phyloP scores from a whole-genome alignment of 768 basidiomycete species.

The Suillus plorans region DNA sequence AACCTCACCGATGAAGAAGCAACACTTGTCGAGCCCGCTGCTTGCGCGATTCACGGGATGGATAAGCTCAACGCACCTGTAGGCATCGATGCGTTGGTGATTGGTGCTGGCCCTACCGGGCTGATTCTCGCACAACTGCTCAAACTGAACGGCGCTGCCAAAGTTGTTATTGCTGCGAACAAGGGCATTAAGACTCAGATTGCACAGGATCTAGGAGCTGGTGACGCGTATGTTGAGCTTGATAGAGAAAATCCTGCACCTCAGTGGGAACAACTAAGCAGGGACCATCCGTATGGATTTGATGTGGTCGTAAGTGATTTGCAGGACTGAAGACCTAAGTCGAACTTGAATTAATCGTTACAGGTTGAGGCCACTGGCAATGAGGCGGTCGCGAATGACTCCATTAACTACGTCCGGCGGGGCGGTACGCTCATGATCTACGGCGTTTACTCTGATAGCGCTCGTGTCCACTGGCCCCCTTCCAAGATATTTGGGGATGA shows the following conservation, averaged over 20 bases:
- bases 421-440: constrained; percentile 52
- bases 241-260: constrained; percentile 34
- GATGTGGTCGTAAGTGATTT: constrained; percentile 35
- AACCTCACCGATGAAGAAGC: constrained; percentile 43
- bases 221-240: constrained; percentile 41
- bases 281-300: constrained; percentile 44
- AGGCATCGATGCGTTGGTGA: constrained; percentile 40
- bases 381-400: constrained; percentile 39
- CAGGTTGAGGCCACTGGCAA: constrained; percentile 42
- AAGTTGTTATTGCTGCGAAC: constrained; percentile 33
- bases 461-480: constrained; percentile 53
- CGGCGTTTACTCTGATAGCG: constrained; percentile 56
- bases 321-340: not conserved
- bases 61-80: constrained; percentile 42
- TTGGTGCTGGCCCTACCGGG: constrained; percentile 45
- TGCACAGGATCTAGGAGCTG: constrained; percentile 38
- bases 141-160: constrained; percentile 25
- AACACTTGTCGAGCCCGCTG: constrained; percentile 41
- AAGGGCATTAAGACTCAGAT: constrained; percentile 43
- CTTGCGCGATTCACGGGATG: constrained; percentile 44
- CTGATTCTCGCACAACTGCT: constrained; percentile 43
- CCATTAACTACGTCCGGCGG: constrained; percentile 41
- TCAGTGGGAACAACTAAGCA: constrained; percentile 41
- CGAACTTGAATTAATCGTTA: not conserved
- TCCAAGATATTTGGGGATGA: constrained; percentile 57